Base-by-base conservation (phyloP, 345 rosid species). In the Bruguiera gymnorhiza region DNA sequence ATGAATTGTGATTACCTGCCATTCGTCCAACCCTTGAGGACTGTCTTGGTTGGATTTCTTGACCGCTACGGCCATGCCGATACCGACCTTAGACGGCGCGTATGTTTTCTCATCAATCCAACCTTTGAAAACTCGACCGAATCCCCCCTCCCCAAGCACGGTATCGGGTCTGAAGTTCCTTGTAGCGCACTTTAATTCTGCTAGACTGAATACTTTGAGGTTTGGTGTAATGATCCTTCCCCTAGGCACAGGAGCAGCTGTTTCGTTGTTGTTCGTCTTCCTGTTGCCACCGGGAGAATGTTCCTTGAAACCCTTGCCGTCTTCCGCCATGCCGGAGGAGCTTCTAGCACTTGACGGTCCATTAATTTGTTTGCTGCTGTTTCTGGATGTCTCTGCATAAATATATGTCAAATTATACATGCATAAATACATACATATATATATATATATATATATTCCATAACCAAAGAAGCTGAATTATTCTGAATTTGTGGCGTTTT, bases 131-230 rank as follows among this genome's bases (percentile, higher is more conserved):
- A 93, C 98, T 70, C 81, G 80, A 32, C 98, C 98, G 20, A 93
- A 93, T 3, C 98, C 97, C 4, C 98, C 98, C 71, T 93, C 98
- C 27, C 98, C 97, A 2, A 93, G 72, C 64, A 89, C 37, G 6
- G 91, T 80, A 34, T 83, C 92, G 16, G 94, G 91, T 63, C 85
- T 70, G 76, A 93, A 93, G 68, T 93, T 93, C 74, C 83, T 86
- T 0, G 98, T 93, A 6, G 91, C 89, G 3, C 80, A 83, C 70
- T 75, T 86, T 4, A 93, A 78, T 21, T 91, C 92, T 0, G 67
- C 65, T 9, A 91, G 60, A 19, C 83, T 83, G 74, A 86, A 93
- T 81, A 69, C 70, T 73, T 87, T 93, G 52, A 88, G 74, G 67
- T 78, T 78, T 4, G 81, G 76, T 7, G 64, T 60, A 1, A 57